Evolutionary conservation across 495 filamentous ascomycete genomes (phyloP), one percentile per base, ranked within the genome.

Genomic region (Penicillium waksmanii): DNA sequence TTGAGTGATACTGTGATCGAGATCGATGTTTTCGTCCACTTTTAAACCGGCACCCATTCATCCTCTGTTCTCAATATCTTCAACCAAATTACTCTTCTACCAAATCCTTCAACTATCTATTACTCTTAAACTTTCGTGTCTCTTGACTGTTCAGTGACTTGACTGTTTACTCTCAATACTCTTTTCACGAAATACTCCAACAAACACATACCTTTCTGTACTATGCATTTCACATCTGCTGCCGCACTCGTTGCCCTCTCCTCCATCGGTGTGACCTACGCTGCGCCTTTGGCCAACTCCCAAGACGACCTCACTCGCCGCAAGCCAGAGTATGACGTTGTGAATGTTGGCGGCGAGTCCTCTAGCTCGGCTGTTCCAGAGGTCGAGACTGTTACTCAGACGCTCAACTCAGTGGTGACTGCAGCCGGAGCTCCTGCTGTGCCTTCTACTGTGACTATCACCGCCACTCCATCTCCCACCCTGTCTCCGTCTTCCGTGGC

Each of bases 301-400:
- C 65, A 64, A 13, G 65, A 66, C 10, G 68, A 67, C 43, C 44
- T 77, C 13, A 54, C 60, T 55, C 73, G 72, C 58, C 64, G 74
- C 59, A 63, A 63, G 51, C 63, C 67, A 31, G 60, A 66, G 19
- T 84, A 84, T 60, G 68, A 74, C 6, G 73, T 84, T 31, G 81
- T 82, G 56, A 79, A 81, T 55, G 81, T 82, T 19, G 79, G 72
- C 35, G 77, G 75, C 27, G 66, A 70, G 2, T 55, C 65, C 11
- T 60, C 67, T 19, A 69, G 64, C 50, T 61, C 66, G 15, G 51
- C 64, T 17, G 46, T 63, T 38, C 65, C 69, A 21, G 60, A 56
- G 27, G 55, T 68, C 11, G 60, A 73, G 17, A 81, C 75, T 19
- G 57, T 77, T 11, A 73, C 72, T 13, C 61, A 73, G 49, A 73